Base-by-base conservation (phyloP, 345 rosid genomes). In the Salix purpurea region DNA sequence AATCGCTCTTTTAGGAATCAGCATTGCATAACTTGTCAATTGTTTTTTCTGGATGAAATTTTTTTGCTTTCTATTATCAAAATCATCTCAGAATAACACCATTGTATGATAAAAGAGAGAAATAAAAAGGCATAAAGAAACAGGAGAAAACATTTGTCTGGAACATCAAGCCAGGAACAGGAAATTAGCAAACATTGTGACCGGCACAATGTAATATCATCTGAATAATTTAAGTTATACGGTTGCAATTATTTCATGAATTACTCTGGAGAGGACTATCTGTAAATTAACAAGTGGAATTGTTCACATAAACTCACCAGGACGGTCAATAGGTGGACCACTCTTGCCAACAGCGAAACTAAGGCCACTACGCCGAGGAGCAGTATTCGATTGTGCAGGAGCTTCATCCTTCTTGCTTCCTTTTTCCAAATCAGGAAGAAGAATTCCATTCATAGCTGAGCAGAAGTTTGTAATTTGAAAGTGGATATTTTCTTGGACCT, bases 401-500 rank as follows among this genome's bases (percentile, higher is more conserved):
- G 83, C 52, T 60, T 84, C 85, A 34, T 54, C 66, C 18, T 60
- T 73, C 75, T 79, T 78, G 56, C 69, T 26, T 60, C 42, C 67
- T 74, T 80, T 80, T 7, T 6, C 69, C 54, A 42, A 66, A 76
- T 86, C 76, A 40, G 85, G 83, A 76, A 89, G 90, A 75, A 93
- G 91, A 81, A 91, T 85, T 74, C 79, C 76, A 80, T 93, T 89
- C 97, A 95, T 89, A 21, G 83, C 80, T 30, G 71, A 64, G 80
- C 90, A 91, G 76, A 91, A 88, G 58, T 74, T 75, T 83, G 79
- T 48, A 28, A 91, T 75, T 77, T 95, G 97, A 77, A 73, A 75
- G 74, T 89, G 93, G 76, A 95, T 83, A 76, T 91, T 95, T 72
- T 91, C 97, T 66, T 89, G 97, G 32, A 95, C 94, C 83, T 83